Evolutionary conservation across 495 filamentous ascomycete genomes (phyloP), one percentile per base, ranked within the genome.

Genomic region (Aspergillus sparsus): DNA sequence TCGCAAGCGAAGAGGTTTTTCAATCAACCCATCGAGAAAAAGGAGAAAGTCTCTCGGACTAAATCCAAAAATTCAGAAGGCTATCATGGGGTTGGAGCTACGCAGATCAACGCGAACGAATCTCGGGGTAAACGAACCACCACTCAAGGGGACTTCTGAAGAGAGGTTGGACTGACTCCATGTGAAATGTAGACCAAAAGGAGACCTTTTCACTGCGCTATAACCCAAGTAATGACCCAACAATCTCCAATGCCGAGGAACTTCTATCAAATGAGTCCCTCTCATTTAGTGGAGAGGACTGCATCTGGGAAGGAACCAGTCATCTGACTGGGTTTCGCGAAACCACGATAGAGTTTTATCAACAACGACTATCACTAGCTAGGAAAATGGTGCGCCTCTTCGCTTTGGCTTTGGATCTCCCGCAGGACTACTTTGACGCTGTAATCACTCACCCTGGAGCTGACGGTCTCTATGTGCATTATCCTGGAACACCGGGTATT

Each of bases 391-490:
- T 79, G 1, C 71, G 70, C 32, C 70, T 81, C 37, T 83, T 84
- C 60, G 80, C 81, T 0, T 69, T 84, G 1, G 76, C 78, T 4
- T 68, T 84, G 12, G 72, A 75, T 34, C 68, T 82, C 35, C 69
- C 72, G 0, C 80, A 83, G 57, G 60, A 74, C 60, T 83, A 82
- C 59, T 83, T 83, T 61, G 80, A 83, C 57, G 66, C 70, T 11
- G 70, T 80, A 31, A 76, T 72, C 41, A 82, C 82, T 0, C 74
- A 76, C 58, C 82, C 81, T 6, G 80, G 77, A 7, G 77, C 80
- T 3, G 81, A 79, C 55, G 76, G 68, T 2, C 74, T 82, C 2
- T 81, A 81, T 51, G 76, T 80, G 15, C 80, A 82, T 66, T 83
- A 83, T 49, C 80, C 79, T 3, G 63, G 70, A 3, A 72, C 71